These are phyloP conservation scores for Thalassiosira profunda DNA, from an alignment of 108 stramenopile genomes.

Conservation along the genomic window DNA sequence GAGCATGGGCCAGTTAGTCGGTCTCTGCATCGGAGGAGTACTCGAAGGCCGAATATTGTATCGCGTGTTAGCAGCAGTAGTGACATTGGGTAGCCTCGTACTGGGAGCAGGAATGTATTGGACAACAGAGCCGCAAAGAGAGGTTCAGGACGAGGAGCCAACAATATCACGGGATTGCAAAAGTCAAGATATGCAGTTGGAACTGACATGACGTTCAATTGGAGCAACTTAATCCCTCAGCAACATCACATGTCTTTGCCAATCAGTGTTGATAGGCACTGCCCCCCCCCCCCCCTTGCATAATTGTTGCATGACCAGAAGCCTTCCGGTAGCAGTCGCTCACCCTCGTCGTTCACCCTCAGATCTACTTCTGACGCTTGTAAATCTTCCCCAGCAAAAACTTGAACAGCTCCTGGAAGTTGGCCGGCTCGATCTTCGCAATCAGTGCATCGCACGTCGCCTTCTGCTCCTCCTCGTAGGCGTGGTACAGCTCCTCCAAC, in stretches of 20 bases:
- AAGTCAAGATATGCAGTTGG: too few species aligned
- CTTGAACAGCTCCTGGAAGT: constrained; percentile 78
- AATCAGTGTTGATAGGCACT: too few species aligned
- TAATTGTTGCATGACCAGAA: too few species aligned
- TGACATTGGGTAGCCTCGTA: constrained; percentile 32
- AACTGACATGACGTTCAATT: neutral
- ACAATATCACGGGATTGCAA: neutral
- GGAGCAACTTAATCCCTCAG: neutral
- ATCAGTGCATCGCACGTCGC: constrained; percentile 53
- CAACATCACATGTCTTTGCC: too few species aligned
- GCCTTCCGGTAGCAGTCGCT: too few species aligned
- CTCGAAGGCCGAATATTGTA: constrained; percentile 46
- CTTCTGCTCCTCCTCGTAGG: constrained; percentile 91
- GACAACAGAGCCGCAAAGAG: neutral
- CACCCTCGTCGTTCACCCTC: neutral
- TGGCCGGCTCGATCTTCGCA: constrained; percentile 54
- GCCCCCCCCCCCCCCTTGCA: too few species aligned
- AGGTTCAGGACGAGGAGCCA: neutral
- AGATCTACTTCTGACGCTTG: constrained; percentile 91
- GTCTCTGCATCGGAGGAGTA: constrained; percentile 48
- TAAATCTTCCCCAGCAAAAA: constrained; percentile 94
- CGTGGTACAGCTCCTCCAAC: constrained; percentile 70
- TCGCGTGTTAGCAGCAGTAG: constrained; percentile 37
- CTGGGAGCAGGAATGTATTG: constrained; percentile 20
- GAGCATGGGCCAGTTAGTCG: constrained; percentile 45